Base-by-base conservation (phyloP, 164 flowering plant genomes). In the Nymphaea colorata region DNA sequence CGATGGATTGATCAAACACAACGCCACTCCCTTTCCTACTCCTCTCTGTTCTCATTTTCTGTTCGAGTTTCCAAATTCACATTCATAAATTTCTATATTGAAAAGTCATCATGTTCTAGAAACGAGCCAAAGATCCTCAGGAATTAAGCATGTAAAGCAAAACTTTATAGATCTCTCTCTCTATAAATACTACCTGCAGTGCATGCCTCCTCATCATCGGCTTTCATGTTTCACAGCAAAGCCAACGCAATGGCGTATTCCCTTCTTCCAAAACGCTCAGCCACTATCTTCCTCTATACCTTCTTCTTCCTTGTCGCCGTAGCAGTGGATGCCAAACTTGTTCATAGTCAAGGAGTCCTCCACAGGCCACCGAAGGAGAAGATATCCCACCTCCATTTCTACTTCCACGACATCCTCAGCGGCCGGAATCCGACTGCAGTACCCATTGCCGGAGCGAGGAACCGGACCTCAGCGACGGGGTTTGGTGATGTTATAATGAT, bases 391-490 rank as follows among this genome's bases (percentile, higher is more conserved):
- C 66, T 64, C 12, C 66, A 15, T 14, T 67, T 67, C 69, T 67
- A 67, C 69, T 67, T 57, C 63, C 69, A 67, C 63, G 69, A 67
- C 51, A 14, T 61, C 18, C 6, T 68, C 16, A 68, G 57, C 43
- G 70, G 70, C 43, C 64, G 42, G 14, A 61, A 68, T 43, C 65
- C 70, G 4, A 68, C 70, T 16, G 57, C 65, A 4, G 41, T 68
- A 41, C 47, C 53, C 12, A 17, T 68, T 6, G 65, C 55, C 41
- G 42, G 47, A 4, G 42, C 65, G 2, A 17, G 53, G 1, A 43
- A 10, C 59, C 16, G 17, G 8, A 6, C 57, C 36, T 61, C 65
- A 0, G 43, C 59, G 41, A 61, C 65, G n/a, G 57, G 65, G 43
- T 68, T 68, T 42, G 70, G 70, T n/a, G 11, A 41, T 8, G 70